phyloP scores from a whole-genome alignment of 176 grass and related monocot genomes.

The Tillandsia fasciculata region DNA sequence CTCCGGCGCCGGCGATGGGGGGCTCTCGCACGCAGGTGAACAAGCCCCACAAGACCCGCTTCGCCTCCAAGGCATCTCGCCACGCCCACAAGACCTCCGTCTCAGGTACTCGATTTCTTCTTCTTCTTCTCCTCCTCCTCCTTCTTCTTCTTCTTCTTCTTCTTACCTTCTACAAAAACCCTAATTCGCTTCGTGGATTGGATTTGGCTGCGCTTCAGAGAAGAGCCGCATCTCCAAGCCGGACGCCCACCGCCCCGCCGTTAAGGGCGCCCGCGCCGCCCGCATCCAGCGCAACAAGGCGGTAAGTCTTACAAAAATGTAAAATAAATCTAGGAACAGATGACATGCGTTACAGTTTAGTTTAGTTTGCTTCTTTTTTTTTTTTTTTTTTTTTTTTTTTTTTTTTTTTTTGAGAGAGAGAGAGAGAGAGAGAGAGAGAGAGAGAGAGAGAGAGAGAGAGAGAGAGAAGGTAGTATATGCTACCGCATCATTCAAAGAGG shows the following conservation, averaged over 20 bases:
- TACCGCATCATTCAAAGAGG: too few species aligned
- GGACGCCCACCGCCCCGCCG: slow-evolving; percentile 33
- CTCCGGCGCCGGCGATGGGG: slow-evolving; percentile 30
- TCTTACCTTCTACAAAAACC: not conserved
- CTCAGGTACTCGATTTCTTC: not conserved
- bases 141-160: not conserved
- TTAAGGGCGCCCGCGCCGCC: slow-evolving; percentile 61
- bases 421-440: too few species aligned
- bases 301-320: slow-evolving; percentile 18
- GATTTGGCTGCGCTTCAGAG: slow-evolving; percentile 21
- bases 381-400: too few species aligned
- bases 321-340: not conserved
- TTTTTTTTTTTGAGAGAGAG: too few species aligned
- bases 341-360: too few species aligned
- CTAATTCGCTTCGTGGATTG: not conserved
- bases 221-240: slow-evolving; percentile 48
- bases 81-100: slow-evolving; percentile 51
- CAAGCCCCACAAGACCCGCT: slow-evolving; percentile 88
- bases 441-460: too few species aligned
- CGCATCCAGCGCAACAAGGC: slow-evolving; percentile 74
- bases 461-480: too few species aligned
- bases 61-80: slow-evolving; percentile 79
- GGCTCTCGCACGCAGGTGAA: slow-evolving; percentile 67
- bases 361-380: too few species aligned
- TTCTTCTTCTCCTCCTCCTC: not conserved